Percentiles rank a stretch among this genome's conserved stretches.
Conservation (phyloP, 2,329 filamentous ascomycete species). For the Thermoascus crustaceus region DNA sequence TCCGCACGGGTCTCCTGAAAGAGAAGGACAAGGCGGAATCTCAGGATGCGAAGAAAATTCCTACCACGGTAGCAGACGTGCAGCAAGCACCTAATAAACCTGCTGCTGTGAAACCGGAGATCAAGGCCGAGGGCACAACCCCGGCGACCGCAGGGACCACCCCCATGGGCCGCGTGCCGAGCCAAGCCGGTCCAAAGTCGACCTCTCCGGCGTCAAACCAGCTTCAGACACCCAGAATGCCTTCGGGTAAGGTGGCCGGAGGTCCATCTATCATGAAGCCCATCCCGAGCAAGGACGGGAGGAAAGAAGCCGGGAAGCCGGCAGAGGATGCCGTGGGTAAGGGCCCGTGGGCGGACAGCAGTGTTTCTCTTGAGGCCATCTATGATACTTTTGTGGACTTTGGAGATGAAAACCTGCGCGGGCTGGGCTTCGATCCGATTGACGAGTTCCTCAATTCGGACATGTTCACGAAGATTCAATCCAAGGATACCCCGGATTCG, state of each 20-base stretch:
- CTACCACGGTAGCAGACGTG: conserved; percentile 7
- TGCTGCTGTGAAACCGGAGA: conserved; percentile 18
- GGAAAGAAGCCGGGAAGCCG: conserved; percentile 19
- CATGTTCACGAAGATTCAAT: conserved; percentile 25
- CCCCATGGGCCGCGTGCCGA: conserved; percentile 25
- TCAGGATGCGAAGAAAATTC: conserved; percentile 12
- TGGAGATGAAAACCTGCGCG: conserved; percentile 17
- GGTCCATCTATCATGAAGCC: conserved; percentile 15
- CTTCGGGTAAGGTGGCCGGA: conserved; percentile 17
- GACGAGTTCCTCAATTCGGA: conserved; percentile 32
- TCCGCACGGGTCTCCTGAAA: conserved; percentile 43
- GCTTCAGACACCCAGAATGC: conserved; percentile 23
- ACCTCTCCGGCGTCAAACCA: conserved; percentile 27
- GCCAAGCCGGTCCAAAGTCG: conserved; percentile 25
- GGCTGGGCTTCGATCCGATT: conserved; percentile 26
- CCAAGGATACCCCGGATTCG: conserved; percentile 31
- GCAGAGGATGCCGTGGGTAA: conserved; percentile 12
- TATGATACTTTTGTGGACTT: conserved; percentile 30
- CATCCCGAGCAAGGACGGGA: conserved; percentile 17
- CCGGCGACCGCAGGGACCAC: conserved; percentile 22
- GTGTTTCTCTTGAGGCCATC: conserved; percentile 30
- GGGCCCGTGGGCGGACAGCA: conserved; percentile 31
- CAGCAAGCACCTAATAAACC: conserved; percentile 12
- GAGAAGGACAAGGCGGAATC: conserved; percentile 30
- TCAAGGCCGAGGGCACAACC: conserved; percentile 19